Evolutionary conservation across 371 early-diverging fungal genomes (phyloP), one percentile per base, ranked within the genome.

Genomic region (Catenaria anguillulae): DNA sequence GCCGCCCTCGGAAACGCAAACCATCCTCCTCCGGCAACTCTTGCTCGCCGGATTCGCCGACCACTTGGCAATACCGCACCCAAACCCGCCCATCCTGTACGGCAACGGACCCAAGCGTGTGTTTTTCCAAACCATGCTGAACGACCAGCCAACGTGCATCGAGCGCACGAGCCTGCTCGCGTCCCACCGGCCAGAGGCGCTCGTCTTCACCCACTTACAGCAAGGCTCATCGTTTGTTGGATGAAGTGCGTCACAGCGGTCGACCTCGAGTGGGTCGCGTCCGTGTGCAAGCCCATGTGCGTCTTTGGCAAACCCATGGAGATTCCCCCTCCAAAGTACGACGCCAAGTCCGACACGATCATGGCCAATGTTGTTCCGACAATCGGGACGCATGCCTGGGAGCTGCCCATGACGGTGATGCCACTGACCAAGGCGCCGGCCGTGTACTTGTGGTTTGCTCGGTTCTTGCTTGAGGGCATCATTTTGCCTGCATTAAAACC

Each of bases 11-110:
- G 60, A 72, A 13, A 65, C 76, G 37, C 88, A 92, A 65, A 67
- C 77, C 55, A 78, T 79, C 10, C 79, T 87, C 3, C 68, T 97
- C 33, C 83, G 86, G 23, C 95, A 96, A 70, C 81, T 94, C 40
- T 63, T 96, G 1, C 75, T 89, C 1, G 83, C 91, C 4, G 93
- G 94, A 1, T 94, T 87, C 64, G 79, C 89, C 61, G 97, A 97
- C 69, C 89, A 87, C 23, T 81, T 97, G 6, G 97, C 97, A 0
- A 74, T 86, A 55, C 82, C 26, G 13, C 26, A 60, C 70, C 13
- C 68, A 67, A 46, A 35, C 63, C 33, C 70, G 60, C 46, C 68
- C 66, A 29, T 65, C 65, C 36, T 67, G 68, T 42, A 65, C 65
- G 50, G 66, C 64, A 75, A 77, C 65, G 72, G 77, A 62, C 66